Evolutionary conservation across 805 yeast species (phyloP), one percentile per base, ranked within the genome.

Genomic region (Teunomyces aglyptinius): DNA sequence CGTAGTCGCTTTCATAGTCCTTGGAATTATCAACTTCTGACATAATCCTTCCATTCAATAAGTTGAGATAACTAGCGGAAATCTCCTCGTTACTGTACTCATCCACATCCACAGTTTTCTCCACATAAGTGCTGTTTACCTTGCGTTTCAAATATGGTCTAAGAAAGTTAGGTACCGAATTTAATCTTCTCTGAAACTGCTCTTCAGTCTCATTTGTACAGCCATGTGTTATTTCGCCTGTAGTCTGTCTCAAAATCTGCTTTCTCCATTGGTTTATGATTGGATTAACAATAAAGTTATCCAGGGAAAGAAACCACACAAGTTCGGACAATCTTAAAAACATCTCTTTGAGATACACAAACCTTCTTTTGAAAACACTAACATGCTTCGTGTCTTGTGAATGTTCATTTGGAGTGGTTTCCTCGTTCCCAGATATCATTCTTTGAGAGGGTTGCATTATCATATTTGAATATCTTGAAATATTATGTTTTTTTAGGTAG

Each of bases 11-110:
- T 3, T 15, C 24, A 24, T 57, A 68, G 38, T 71, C 73, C 7
- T 53, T 52, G 5, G 69, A 67, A 34, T 57, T 61, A 46, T 75
- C 79, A 16, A 60, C 51, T 20, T 74, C 79, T 13, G 75, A 64
- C 3, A 70, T 33, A 50, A 55, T 6, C 57, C 60, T n/a, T 49
- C 61, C 44, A 31, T 46, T 46, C 29, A 75, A 51, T 5, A 71
- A 49, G 4, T 50, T 45, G 26, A 55, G 49, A 45, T 65, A 65
- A 19, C 61, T 54, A 0, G 52, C 48, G 7, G 43, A 41, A 1
- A 64, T n/a, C 27, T 59, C 50, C 2, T 58, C 61, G 7, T 59
- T 58, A 1, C 52, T 33, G 6, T 45, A 45, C 2, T 45, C 51
- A 36, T 61, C 60, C 27, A 59, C 49, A 29, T 50, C 45, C 11